These are phyloP conservation scores for Berberis thunbergii DNA, from an alignment of 164 flowering plant species.

Conservation along the genomic window DNA sequence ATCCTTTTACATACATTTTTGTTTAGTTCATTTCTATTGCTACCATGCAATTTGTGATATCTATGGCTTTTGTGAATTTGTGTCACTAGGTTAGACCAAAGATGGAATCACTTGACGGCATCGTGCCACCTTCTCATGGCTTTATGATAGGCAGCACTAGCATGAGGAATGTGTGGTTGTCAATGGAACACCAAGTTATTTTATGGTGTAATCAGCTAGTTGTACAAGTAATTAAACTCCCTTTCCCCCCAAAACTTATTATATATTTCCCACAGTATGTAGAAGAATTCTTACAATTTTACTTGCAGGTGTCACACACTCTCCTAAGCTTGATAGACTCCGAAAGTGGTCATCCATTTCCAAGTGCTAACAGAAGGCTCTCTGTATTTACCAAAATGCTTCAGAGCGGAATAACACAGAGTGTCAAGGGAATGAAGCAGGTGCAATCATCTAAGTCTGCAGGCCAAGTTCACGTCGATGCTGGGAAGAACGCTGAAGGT, in stretches of 20 bases:
- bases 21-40: not conserved
- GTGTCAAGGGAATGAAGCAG: constrained; percentile 46
- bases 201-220: constrained; percentile 98
- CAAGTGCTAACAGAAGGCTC: constrained; percentile 50
- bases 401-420: constrained; percentile 65
- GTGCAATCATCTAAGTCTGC: constrained; percentile 22
- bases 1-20: too few relatives aligned
- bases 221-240: constrained; percentile 62
- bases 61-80: constrained; percentile 4
- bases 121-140: constrained; percentile 88
- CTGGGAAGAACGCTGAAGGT: constrained; percentile 35
- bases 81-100: constrained; percentile 67
- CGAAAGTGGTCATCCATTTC: constrained; percentile 59
- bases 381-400: constrained; percentile 72
- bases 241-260: not conserved
- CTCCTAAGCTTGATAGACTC: constrained; percentile 81
- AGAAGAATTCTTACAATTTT: constrained; percentile 12
- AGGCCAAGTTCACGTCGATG: constrained; percentile 14
- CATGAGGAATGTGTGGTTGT: constrained; percentile 95
- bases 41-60: not conserved
- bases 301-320: constrained; percentile 82
- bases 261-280: constrained; percentile 2
- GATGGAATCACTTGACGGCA: constrained; percentile 78
- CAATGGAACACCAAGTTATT: constrained; percentile 98
- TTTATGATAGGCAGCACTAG: constrained; percentile 73